phyloP scores from a whole-genome alignment of 768 basidiomycete species.

The Russula sp. region DNA sequence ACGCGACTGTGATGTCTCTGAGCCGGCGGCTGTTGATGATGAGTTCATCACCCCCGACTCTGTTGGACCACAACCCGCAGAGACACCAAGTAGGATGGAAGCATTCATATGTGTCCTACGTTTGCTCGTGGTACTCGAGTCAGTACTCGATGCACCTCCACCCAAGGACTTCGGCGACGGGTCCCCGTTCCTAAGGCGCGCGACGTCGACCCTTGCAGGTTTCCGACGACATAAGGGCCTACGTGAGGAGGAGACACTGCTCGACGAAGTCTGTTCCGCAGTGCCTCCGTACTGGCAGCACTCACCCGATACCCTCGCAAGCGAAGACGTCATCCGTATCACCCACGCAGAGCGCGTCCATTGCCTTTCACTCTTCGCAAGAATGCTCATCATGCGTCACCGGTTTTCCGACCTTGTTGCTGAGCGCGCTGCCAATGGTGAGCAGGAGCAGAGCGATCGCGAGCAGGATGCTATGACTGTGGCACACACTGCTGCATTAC shows the following conservation, averaged over 20 bases:
- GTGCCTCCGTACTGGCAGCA: slow-evolving; percentile 78
- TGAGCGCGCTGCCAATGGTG: slow-evolving; percentile 48
- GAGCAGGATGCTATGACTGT: slow-evolving; percentile 76
- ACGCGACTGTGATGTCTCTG: slow-evolving; percentile 87
- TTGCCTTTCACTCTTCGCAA: slow-evolving; percentile 81
- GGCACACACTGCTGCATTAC: slow-evolving; percentile 71
- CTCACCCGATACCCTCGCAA: slow-evolving; percentile 70
- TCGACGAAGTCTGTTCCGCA: slow-evolving; percentile 72
- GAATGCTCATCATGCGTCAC: slow-evolving; percentile 86
- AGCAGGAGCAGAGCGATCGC: slow-evolving; percentile 54
- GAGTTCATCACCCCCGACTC: slow-evolving; percentile 79
- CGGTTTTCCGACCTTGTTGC: slow-evolving; percentile 74
- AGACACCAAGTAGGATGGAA: slow-evolving; percentile 68
- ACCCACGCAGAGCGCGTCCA: slow-evolving; percentile 85
- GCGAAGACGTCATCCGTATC: slow-evolving; percentile 81
- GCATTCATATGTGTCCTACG: slow-evolving; percentile 76
- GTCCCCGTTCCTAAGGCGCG: slow-evolving; percentile 73
- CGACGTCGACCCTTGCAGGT: slow-evolving; percentile 61
- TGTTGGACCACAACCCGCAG: slow-evolving; percentile 57
- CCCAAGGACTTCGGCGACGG: slow-evolving; percentile 53
- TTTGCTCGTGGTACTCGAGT: slow-evolving; percentile 83
- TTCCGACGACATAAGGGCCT: slow-evolving; percentile 56
- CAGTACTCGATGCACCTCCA: slow-evolving; percentile 78
- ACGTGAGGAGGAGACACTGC: slow-evolving; percentile 70
- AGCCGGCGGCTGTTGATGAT: slow-evolving; percentile 81